Percentiles rank a stretch among this genome's conserved stretches.
Evolutionary conservation across 768 basidiomycete genomes (phyloP).

Genomic region (Gyrodon lividus): DNA sequence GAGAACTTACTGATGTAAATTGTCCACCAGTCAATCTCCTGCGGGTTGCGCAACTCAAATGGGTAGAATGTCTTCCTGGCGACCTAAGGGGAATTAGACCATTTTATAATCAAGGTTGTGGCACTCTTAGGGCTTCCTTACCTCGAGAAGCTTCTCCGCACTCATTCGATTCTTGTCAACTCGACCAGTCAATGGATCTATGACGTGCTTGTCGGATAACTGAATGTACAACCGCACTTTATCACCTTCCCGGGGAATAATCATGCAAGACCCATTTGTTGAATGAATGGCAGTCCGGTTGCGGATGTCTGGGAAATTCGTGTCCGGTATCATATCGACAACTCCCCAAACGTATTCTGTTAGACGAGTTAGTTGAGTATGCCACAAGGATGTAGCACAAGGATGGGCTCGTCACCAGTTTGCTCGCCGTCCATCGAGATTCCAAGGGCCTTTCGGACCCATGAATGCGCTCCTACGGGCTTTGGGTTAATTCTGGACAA

Average conservation of each 20-base stretch:
- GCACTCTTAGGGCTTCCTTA: slow-evolving; percentile 20
- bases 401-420: slow-evolving; percentile 32
- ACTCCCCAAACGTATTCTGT: slow-evolving; percentile 83
- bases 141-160: slow-evolving; percentile 53
- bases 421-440: slow-evolving; percentile 49
- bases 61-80: slow-evolving; percentile 57
- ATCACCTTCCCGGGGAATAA: slow-evolving; percentile 72
- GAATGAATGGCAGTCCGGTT: slow-evolving; percentile 68
- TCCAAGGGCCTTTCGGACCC: slow-evolving; percentile 45
- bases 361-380: not conserved
- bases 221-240: slow-evolving; percentile 73
- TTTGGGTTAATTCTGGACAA: not conserved
- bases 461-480: slow-evolving; percentile 42
- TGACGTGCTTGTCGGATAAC: slow-evolving; percentile 46
- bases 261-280: slow-evolving; percentile 62
- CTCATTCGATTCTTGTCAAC: slow-evolving; percentile 52
- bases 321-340: slow-evolving; percentile 66
- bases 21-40: slow-evolving; percentile 70
- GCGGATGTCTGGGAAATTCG: slow-evolving; percentile 77
- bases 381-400: not conserved
- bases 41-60: slow-evolving; percentile 47
- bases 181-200: slow-evolving; percentile 47
- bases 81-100: slow-evolving; percentile 35
- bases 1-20: slow-evolving; percentile 58
- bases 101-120: not conserved